Conservation (phyloP, 1,139 yeast genomes). For the Zygosaccharomyces pseudobailii region DNA sequence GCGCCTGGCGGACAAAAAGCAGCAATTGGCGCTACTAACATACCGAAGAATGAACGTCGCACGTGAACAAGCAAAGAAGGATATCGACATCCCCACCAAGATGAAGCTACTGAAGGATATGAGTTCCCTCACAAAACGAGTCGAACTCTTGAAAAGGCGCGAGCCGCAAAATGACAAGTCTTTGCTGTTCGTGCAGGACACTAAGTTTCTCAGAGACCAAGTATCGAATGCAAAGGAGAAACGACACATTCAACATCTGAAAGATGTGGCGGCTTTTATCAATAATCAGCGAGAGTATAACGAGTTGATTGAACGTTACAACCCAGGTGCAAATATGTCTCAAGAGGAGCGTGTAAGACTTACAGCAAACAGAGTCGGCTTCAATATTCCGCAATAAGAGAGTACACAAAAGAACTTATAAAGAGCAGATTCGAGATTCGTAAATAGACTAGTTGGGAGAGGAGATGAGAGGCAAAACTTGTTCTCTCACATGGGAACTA, state of each 20-base stretch:
- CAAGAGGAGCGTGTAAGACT: constrained; percentile 72
- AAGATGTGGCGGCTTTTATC: constrained; percentile 47
- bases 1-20: constrained; percentile 44
- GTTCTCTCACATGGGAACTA: constrained; percentile 57
- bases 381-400: not conserved
- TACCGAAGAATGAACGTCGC: constrained; percentile 51
- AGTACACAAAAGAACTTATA: not conserved
- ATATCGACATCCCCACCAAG: constrained; percentile 17
- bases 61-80: constrained; percentile 34
- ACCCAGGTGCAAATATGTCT: constrained; percentile 74
- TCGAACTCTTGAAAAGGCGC: constrained; percentile 23
- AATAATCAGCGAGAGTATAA: constrained; percentile 71
- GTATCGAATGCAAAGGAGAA: constrained; percentile 9
- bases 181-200: constrained; percentile 17
- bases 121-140: constrained; percentile 29
- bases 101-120: constrained; percentile 37
- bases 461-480: constrained; percentile 5
- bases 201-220: constrained; percentile 11
- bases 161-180: constrained; percentile 15
- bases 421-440: not conserved
- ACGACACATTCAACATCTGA: constrained; percentile 25
- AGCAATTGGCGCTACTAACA: constrained; percentile 47
- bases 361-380: constrained; percentile 56
- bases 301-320: constrained; percentile 77
- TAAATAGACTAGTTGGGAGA: not conserved